Evolutionary conservation across 805 yeast genomes (phyloP), one percentile per base, ranked within the genome.

Genomic region (Ascoidea rubescens): DNA sequence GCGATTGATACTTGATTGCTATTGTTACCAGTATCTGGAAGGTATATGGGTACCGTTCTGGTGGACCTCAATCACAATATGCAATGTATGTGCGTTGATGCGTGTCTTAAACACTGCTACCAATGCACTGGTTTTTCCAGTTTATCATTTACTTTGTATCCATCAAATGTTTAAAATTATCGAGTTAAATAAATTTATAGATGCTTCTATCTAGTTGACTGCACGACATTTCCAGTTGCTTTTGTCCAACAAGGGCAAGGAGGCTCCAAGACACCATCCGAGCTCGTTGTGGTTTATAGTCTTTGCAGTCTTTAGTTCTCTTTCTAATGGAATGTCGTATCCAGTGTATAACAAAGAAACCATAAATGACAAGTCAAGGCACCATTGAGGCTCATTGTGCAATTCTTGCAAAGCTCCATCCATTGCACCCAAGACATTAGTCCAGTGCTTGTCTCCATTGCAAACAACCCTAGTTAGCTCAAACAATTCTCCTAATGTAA

Each of bases 211-310:
- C 14, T 37, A 37, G 14, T 37, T 37, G 14, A 37, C 14, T 37
- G 43, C 14, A 37, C 43, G 43, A 57, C 96, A 88, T 51, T 71
- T 74, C 96, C 96, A 87, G 46, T 79, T 80, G 21, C 78, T 68
- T 55, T 74, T 72, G 56, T 86, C 93, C 59, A 93, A 73, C 59
- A 93, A 71, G 6, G 98, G 98, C 60, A 93, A 75, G 1, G 97
- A 87, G 1, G 98, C 99, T 60, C 99, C 99, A 53, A 93, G 73
- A 72, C 98, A 93, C 99, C 99, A 93, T 42, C 99, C 99, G 51
- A 93, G 75, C 70, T 93, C 99, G 61, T 87, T 89, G 63, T 81
- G 80, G 51, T 81, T 84, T 60, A 93, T 87, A 64, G 80, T 89
- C 72, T 88, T 82, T 6, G 97, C 98, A 5, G 96, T 93, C 67